Base-by-base conservation (phyloP, 2,329 filamentous ascomycete species). In the Sarocladium strictum region DNA sequence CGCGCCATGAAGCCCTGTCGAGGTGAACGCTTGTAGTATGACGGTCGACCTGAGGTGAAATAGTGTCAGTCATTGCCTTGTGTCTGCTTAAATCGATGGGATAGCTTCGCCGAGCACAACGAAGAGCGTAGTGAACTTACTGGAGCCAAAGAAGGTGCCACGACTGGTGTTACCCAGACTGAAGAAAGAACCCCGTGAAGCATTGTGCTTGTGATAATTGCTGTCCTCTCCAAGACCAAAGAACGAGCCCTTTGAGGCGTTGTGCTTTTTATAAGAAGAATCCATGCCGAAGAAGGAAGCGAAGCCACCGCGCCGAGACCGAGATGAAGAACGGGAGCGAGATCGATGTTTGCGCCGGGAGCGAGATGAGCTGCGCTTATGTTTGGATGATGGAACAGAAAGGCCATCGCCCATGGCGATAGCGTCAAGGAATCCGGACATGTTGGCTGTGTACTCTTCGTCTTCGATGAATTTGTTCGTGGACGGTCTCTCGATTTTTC, bases 11-110 rank as follows among this genome's bases (percentile, higher is more conserved):
- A 96, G 64, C 85, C 87, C 57, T 83, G 79, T 61, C 93, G 87
- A 2, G 93, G 89, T 17, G 89, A 88, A 64, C 90, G 88, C 66
- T 89, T 89, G 72, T 91, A 92, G 66, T 88, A 86, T 40, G 81
- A 82, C 24, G 79, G 77, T 56, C 78, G 77, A 63, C 78, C 78
- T 69, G 56, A 40, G 9, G 21, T 54, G n/a, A 38, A 37, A 21
- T 14, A 41, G 2, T 19, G 40, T 29, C 9, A 55, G 29, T 32
- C 33, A 41, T n/a, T 41, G 38, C 17, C 9, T 15, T 21, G 14
- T 11, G 14, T n/a, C n/a, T 29, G 23, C 26, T 29, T 50, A 3
- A 11, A 11, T 37, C 11, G 6, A 5, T 37, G 24, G 21, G 23
- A 24, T 27, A 32, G 21, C 54, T 57, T n/a, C 15, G 43, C 40